Base-by-base conservation (phyloP, 1,284 basidiomycete genomes). In the Fomes fomentarius region DNA sequence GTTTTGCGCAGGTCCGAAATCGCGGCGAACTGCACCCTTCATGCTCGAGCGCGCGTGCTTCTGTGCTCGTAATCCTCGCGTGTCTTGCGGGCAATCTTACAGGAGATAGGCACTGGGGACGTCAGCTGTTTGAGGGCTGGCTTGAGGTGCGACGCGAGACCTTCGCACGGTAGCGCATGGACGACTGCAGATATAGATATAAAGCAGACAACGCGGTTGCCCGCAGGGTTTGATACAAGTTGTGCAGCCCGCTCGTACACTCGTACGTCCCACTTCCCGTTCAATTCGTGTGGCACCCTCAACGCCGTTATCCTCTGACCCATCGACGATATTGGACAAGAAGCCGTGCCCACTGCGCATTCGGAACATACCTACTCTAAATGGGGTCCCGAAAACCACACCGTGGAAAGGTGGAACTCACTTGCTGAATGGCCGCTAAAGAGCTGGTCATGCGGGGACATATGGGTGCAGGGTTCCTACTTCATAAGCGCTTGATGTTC, bases 1-100 rank as follows among this genome's bases (percentile, higher is more conserved):
- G 66, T 54, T 52, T 54, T 57, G 65, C 62, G 64, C 60, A 63
- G 62, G 37, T 37, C 41, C 52, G 41, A 56, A 58, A 49, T 39
- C 52, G 52, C 56, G 50, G 58, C 57, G 56, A 61, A 58, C 45
- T 49, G 54, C 54, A 39, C 46, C 40, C 31, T 41, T 56, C 50
- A 57, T 47, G 41, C 35, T 39, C 25, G 28, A 44, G 34, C 42
- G 21, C 35, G 30, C 45, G 56, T 54, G 42, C 49, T 47, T 45
- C 45, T 55, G 47, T 55, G 41, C 39, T 37, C 45, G 42, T 58
- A 51, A 54, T 50, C 47, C 42, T 33, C 56, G 42, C 33, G 35
- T 39, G 30, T 19, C 30, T 40, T 33, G 37, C 56, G 41, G 46
- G 34, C 22, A 43, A 54, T 55, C 52, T 33, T 40, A 31, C 50